Conservation (phyloP, 2,329 filamentous ascomycete genomes). For the Alternaria infectoria region DNA sequence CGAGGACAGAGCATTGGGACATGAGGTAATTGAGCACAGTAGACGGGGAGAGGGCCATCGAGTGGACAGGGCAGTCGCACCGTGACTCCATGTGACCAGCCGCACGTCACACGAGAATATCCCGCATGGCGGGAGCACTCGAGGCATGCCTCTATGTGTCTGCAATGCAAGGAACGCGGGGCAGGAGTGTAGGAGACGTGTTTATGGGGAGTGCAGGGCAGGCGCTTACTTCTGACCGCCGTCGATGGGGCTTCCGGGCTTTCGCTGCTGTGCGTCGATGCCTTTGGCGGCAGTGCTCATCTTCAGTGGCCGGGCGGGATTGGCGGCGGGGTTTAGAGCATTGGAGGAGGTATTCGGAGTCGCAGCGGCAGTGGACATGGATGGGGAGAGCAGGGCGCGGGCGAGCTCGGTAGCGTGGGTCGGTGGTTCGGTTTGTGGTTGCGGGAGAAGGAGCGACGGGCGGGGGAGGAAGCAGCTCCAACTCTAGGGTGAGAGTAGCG, state of each 20-base stretch:
- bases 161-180: background rate
- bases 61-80: constrained; percentile 35
- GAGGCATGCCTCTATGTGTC: constrained; percentile 21
- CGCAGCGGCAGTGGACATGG: constrained; percentile 44
- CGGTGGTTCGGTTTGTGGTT: constrained; percentile 9
- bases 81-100: constrained; percentile 43
- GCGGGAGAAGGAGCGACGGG: constrained; percentile 24
- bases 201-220: background rate
- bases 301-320: constrained; percentile 55
- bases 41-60: constrained; percentile 5
- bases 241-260: constrained; percentile 63
- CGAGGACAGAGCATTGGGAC: constrained; percentile 5
- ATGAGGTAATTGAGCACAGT: constrained; percentile 8
- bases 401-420: constrained; percentile 19
- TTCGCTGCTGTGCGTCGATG: constrained; percentile 59
- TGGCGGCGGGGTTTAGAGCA: constrained; percentile 44
- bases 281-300: constrained; percentile 58
- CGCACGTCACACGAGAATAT: constrained; percentile 40
- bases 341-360: constrained; percentile 41
- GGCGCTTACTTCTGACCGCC: constrained; percentile 60
- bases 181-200: background rate
- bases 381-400: constrained; percentile 23
- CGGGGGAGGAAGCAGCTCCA: constrained; percentile 21
- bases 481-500: constrained; percentile 27
- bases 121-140: constrained; percentile 18